phyloP scores from a whole-genome alignment of 2,329 filamentous ascomycete genomes.

The Xylariaceae sp. region DNA sequence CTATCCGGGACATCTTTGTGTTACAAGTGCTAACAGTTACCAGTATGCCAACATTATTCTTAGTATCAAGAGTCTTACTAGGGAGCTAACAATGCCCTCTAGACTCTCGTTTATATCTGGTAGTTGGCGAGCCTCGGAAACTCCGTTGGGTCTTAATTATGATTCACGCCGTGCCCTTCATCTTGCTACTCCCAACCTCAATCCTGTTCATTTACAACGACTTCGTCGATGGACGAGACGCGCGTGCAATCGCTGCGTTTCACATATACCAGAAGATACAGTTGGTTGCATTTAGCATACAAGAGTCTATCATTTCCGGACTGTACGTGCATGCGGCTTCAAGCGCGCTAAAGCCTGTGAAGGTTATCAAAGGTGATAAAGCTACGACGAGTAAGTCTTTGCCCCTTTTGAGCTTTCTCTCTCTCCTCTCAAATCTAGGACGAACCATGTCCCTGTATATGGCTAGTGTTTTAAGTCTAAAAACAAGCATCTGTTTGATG shows the following conservation, averaged over 20 bases:
- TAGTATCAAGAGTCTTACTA: too few relatives aligned
- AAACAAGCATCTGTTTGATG: too few relatives aligned
- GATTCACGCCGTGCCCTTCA: slow-evolving; percentile 51
- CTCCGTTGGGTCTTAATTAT: slow-evolving; percentile 50
- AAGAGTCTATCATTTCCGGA: slow-evolving; percentile 42
- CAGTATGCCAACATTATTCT: too few relatives aligned
- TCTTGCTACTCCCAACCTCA: slow-evolving; percentile 51
- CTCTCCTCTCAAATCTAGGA: too few relatives aligned
- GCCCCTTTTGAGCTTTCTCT: too few relatives aligned
- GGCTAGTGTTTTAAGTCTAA: too few relatives aligned
- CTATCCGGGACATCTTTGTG: too few relatives aligned
- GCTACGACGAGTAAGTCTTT: too few relatives aligned
- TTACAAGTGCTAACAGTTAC: too few relatives aligned
- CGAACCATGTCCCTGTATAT: too few relatives aligned
- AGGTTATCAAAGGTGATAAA: slow-evolving; percentile 23
- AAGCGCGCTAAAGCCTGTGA: slow-evolving; percentile 29
- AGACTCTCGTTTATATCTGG: slow-evolving; percentile 55
- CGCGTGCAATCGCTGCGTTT: slow-evolving; percentile 8
- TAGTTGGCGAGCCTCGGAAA: slow-evolving; percentile 46
- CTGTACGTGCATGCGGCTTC: slow-evolving; percentile 51
- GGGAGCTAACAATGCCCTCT: too few relatives aligned
- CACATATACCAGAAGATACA: slow-evolving; percentile 32
- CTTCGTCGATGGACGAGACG: not conserved
- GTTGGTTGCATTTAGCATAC: slow-evolving; percentile 40
- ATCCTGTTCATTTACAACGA: slow-evolving; percentile 36